These are phyloP conservation scores for Coccomyxa subellipsoidea DNA, from an alignment of 163 green algal species.

Conservation along the genomic window DNA sequence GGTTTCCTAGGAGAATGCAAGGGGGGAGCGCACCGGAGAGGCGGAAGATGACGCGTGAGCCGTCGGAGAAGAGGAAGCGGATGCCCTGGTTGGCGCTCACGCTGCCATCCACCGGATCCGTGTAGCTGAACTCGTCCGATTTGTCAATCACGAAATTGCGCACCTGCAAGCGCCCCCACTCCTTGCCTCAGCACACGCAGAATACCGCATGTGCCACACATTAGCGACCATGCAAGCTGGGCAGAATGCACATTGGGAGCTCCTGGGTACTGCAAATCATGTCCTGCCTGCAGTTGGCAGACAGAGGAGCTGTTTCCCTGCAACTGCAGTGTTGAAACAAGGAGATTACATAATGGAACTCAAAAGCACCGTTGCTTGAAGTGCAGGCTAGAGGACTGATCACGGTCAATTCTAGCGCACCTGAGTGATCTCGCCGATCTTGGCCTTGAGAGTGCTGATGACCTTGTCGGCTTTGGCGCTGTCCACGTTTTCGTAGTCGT, in stretches of 20 bases:
- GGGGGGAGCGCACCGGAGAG: conserved; percentile 51
- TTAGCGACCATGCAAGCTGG: too few species aligned
- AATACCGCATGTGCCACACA: neutral
- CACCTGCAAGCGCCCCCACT: conserved; percentile 46
- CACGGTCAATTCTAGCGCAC: conserved; percentile 19
- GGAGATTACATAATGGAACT: too few species aligned
- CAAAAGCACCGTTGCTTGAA: too few species aligned
- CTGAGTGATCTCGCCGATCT: conserved; percentile 56
- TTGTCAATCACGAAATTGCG: conserved; percentile 68
- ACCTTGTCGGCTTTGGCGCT: conserved; percentile 72
- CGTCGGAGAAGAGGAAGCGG: conserved; percentile 87
- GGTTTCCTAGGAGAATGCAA: too few species aligned
- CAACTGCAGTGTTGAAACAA: too few species aligned
- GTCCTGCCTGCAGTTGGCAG: too few species aligned
- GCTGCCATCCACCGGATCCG: conserved; percentile 85
- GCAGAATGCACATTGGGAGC: too few species aligned
- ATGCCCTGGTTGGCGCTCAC: conserved; percentile 82
- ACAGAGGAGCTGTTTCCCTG: too few species aligned
- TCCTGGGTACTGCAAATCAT: too few species aligned
- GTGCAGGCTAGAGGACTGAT: too few species aligned
- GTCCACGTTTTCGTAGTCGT: conserved; percentile 87
- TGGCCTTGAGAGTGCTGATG: conserved; percentile 70
- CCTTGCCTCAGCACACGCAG: neutral
- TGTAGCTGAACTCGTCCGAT: conserved; percentile 92
- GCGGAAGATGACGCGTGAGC: conserved; percentile 89